Conservation (phyloP, 1,284 basidiomycete species). For the Leccinum angustisporum region DNA sequence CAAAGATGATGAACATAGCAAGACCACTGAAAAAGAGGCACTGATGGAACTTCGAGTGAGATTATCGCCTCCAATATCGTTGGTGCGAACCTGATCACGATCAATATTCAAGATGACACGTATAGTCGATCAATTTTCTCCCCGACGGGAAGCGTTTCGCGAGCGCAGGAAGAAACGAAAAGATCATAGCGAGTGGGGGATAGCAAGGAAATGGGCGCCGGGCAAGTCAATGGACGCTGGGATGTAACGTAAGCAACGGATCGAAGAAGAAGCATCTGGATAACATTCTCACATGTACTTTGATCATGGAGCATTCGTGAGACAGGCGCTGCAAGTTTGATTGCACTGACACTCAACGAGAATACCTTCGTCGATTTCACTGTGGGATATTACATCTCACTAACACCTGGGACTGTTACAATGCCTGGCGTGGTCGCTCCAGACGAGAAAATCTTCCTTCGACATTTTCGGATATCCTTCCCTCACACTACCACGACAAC, state of each 20-base stretch:
- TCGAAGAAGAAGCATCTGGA: too few relatives aligned
- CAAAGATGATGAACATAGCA: too few relatives aligned
- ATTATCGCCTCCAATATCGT: not conserved
- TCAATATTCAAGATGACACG: not conserved
- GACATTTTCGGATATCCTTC: not conserved
- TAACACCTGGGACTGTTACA: not conserved
- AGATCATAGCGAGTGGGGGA: not conserved
- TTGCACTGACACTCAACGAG: not conserved
- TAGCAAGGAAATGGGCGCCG: too few relatives aligned
- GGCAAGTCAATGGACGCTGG: too few relatives aligned
- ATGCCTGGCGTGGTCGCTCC: too few relatives aligned
- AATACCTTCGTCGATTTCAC: not conserved
- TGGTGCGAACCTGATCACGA: not conserved
- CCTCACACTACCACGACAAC: too few relatives aligned
- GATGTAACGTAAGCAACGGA: too few relatives aligned
- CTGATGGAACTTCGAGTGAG: not conserved
- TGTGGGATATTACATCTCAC: not conserved
- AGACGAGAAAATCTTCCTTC: too few relatives aligned
- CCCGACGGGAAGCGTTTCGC: not conserved
- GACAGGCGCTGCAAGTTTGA: too few relatives aligned
- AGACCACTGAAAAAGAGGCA: too few relatives aligned
- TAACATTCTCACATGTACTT: too few relatives aligned
- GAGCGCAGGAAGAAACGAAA: not conserved
- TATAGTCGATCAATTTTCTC: not conserved
- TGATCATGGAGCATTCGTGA: too few relatives aligned